Percentiles rank a stretch among this genome's conserved stretches.
Conservation (phyloP, 257 asterid species). For the Scutellaria barbata region DNA sequence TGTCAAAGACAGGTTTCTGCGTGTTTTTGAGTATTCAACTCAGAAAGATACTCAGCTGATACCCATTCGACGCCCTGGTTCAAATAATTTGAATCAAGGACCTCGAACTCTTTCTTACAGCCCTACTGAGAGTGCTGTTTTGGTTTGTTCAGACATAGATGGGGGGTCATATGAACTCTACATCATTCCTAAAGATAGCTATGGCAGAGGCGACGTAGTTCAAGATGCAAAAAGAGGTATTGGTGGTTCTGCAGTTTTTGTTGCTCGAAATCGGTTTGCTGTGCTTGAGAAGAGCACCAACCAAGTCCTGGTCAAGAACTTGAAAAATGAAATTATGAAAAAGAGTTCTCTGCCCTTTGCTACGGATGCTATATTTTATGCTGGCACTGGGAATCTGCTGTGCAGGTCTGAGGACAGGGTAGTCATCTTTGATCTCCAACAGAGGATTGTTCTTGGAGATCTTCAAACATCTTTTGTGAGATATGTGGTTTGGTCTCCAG, state of each 20-base stretch:
- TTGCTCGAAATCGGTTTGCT: conserved; percentile 93
- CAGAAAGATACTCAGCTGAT: conserved; percentile 87
- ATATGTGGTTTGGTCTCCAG: conserved; percentile 91
- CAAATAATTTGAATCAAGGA: conserved; percentile 80
- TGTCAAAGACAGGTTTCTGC: conserved; percentile 85
- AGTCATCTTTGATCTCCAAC: conserved; percentile 88
- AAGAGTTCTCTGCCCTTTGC: conserved; percentile 72
- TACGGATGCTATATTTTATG: conserved; percentile 91
- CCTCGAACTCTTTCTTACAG: conserved; percentile 88
- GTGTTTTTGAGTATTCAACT: conserved; percentile 83
- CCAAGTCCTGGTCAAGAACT: conserved; percentile 79
- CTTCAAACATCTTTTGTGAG: conserved; percentile 80
- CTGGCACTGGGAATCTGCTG: conserved; percentile 90
- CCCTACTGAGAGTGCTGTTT: conserved; percentile 87
- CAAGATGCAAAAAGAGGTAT: conserved; percentile 91
- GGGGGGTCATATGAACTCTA: conserved; percentile 99
- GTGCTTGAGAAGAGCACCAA: conserved; percentile 89
- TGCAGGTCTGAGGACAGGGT: conserved; percentile 97
- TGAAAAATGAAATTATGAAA: conserved; percentile 80
- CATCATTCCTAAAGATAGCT: conserved; percentile 77
- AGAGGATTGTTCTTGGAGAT: conserved; percentile 79
- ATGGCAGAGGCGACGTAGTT: conserved; percentile 75
- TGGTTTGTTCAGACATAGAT: conserved; percentile 88
- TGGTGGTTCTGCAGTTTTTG: conserved; percentile 90
- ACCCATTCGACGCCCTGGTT: conserved; percentile 92